Evolutionary conservation across 768 basidiomycete genomes (phyloP).

Genomic region (Cyclocybe aegerita): DNA sequence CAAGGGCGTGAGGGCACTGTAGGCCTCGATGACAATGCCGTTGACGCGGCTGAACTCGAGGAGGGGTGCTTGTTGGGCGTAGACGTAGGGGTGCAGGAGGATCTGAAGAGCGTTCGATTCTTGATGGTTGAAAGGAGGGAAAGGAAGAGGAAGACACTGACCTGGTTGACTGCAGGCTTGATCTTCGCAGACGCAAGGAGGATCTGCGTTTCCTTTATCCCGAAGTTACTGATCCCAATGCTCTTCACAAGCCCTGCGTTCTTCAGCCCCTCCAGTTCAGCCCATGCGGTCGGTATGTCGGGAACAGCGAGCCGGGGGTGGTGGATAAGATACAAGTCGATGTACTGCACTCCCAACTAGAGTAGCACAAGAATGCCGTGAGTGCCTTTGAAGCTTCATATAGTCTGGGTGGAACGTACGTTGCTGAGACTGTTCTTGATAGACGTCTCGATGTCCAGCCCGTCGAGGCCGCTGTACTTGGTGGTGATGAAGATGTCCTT

Average conservation of each 20-base stretch:
- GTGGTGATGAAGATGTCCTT: constrained; percentile 64
- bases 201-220: constrained; percentile 48
- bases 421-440: constrained; percentile 56
- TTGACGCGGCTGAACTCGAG: constrained; percentile 36
- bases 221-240: constrained; percentile 75
- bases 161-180: constrained; percentile 70
- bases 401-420: constrained; percentile 29
- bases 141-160: constrained; percentile 16
- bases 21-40: constrained; percentile 67
- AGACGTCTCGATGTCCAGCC: constrained; percentile 52
- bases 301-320: constrained; percentile 49
- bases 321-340: constrained; percentile 76
- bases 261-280: constrained; percentile 58
- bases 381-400: not conserved
- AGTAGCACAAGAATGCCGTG: not conserved
- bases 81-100: constrained; percentile 67
- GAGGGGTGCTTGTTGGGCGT: constrained; percentile 48
- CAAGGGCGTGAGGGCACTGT: constrained; percentile 67
- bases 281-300: constrained; percentile 64
- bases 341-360: constrained; percentile 65
- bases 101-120: constrained; percentile 37
- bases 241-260: constrained; percentile 61
- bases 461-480: constrained; percentile 55
- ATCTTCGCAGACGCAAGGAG: constrained; percentile 60
- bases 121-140: not conserved